Percentiles rank a stretch among this genome's conserved stretches.
Conservation (phyloP, 1,284 basidiomycete genomes). For the Pascua sp. region DNA sequence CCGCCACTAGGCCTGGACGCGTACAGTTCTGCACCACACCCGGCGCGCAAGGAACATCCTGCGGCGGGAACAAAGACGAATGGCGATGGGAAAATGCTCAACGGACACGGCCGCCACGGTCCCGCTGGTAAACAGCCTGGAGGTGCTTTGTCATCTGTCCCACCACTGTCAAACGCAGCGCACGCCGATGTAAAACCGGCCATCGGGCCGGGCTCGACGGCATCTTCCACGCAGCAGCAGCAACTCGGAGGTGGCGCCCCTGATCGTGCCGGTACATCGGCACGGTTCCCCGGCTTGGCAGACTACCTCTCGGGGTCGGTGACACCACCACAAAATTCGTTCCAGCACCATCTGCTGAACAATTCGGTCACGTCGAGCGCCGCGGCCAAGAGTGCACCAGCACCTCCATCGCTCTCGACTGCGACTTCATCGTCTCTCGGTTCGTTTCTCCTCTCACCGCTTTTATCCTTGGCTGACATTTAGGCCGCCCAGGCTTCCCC, state of each 20-base stretch:
- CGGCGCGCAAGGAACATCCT: too few species aligned
- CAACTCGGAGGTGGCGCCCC: neutral
- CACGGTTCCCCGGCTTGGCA: conserved; percentile 27
- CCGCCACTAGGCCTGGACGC: too few species aligned
- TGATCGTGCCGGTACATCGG: neutral
- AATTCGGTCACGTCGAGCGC: neutral
- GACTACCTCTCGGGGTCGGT: conserved; percentile 28
- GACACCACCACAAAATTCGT: conserved; percentile 15
- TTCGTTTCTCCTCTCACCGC: neutral
- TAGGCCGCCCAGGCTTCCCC: conserved; percentile 6
- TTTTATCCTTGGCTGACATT: neutral
- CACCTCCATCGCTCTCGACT: too few species aligned
- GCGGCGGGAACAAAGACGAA: conserved; percentile 2
- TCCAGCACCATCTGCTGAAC: conserved; percentile 16
- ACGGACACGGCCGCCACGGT: conserved; percentile 3
- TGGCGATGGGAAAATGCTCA: conserved; percentile 8
- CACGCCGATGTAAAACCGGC: too few species aligned
- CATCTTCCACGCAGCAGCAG: neutral
- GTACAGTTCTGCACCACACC: too few species aligned
- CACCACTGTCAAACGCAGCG: too few species aligned
- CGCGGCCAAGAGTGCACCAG: neutral
- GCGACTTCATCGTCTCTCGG: neutral
- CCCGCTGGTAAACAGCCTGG: neutral
- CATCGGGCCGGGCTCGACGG: too few species aligned
- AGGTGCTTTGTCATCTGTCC: too few species aligned